Percentiles rank a stretch among this genome's conserved stretches.
Conservation (phyloP, 2,329 filamentous ascomycete species). For the Penicillium digitatum region DNA sequence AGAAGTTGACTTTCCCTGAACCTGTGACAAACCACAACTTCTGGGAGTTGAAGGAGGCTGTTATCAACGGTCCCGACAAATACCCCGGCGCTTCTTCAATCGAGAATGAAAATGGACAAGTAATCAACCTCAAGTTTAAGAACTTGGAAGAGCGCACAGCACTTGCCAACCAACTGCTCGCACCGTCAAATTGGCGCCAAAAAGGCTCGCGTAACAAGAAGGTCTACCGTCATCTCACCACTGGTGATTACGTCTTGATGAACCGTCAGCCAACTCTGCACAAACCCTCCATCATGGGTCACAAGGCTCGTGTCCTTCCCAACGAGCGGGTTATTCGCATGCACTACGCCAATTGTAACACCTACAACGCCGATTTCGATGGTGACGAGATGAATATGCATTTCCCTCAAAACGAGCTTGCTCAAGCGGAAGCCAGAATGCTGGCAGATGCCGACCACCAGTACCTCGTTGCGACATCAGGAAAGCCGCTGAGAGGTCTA, state of each 20-base stretch:
- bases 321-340: constrained; percentile 97
- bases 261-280: constrained; percentile 97
- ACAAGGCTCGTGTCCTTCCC: constrained; percentile 83
- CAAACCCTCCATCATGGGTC: constrained; percentile 98
- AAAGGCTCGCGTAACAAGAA: constrained; percentile 86
- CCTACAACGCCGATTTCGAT: constrained; percentile 98
- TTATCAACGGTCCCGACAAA: constrained; percentile 87
- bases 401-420: constrained; percentile 95
- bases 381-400: constrained; percentile 99
- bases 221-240: constrained; percentile 90
- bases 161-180: constrained; percentile 86
- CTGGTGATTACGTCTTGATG: constrained; percentile 97
- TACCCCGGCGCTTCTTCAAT: constrained; percentile 95
- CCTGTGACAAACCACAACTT: constrained; percentile 97
- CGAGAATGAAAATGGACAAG: constrained; percentile 90
- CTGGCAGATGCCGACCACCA: constrained; percentile 97
- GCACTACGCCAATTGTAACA: constrained; percentile 99
- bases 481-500: constrained; percentile 87
- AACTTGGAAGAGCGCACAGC: constrained; percentile 82
- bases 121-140: constrained; percentile 83
- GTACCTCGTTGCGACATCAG: constrained; percentile 88
- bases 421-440: constrained; percentile 84
- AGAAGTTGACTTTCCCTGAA: constrained; percentile 92
- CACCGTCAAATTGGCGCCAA: constrained; percentile 70
- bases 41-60: constrained; percentile 89